A percentile compares a stretch with the other conserved stretches of the same genome.
These are phyloP conservation scores for Blastobotrys capitulatus DNA, from an alignment of 1,139 yeast genomes.

Conservation along the genomic window DNA sequence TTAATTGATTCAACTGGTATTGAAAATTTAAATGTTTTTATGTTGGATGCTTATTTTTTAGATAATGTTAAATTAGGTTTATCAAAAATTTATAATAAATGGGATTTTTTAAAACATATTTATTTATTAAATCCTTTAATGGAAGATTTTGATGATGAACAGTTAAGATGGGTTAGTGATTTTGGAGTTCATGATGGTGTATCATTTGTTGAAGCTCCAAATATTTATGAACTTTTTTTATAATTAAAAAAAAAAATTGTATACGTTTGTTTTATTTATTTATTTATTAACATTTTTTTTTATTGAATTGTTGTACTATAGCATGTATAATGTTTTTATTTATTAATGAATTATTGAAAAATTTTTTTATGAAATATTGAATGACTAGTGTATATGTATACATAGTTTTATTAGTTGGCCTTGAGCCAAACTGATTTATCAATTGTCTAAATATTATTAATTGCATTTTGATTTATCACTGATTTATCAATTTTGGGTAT, in stretches of 20 bases:
- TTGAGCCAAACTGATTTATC: no score
- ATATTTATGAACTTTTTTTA: background rate
- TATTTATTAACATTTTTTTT: background rate
- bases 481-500: no score
- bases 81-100: background rate
- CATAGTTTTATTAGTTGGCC: no score
- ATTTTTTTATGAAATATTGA: no score
- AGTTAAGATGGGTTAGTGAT: conserved; percentile 1
- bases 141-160: background rate
- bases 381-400: no score
- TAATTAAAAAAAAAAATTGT: background rate
- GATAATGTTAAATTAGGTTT: background rate
- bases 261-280: background rate
- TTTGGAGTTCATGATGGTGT: background rate
- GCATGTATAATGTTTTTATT: no score
- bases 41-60: conserved; percentile 1
- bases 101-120: background rate
- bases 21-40: background rate
- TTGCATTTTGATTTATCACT: no score
- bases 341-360: no score
- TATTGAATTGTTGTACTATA: background rate
- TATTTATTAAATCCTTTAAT: background rate
- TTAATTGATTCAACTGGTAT: background rate
- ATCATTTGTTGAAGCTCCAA: background rate
- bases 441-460: no score